phyloP scores from a whole-genome alignment of 1,284 basidiomycete genomes.

The Anthracocystis walkeri region DNA sequence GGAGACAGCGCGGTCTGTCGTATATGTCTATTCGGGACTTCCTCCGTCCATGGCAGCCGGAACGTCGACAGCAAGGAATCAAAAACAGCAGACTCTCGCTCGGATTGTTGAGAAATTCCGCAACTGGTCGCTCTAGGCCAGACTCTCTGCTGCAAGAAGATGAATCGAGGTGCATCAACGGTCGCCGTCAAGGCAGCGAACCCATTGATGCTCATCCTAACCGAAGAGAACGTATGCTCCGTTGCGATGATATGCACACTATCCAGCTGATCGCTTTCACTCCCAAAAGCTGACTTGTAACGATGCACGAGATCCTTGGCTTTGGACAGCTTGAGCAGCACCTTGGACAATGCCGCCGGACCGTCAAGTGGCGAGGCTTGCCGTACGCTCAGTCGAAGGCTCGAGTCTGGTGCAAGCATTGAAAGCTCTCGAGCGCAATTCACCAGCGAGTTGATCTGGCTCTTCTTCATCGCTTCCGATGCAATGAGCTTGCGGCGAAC shows the following conservation, averaged over 20 bases:
- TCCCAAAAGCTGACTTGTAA: constrained; percentile 10
- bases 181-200: constrained; percentile 4
- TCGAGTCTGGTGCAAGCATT: constrained; percentile 9
- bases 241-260: constrained; percentile 2
- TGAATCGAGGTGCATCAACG: constrained; percentile 3
- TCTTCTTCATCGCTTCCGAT: constrained; percentile 12
- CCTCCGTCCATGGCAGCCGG: constrained; percentile 17
- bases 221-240: constrained; percentile 3
- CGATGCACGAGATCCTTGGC: constrained; percentile 17
- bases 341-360: neutral
- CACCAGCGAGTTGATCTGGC: constrained; percentile 7
- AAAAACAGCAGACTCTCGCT: constrained; percentile 13
- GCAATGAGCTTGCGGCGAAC: constrained; percentile 27
- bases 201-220: constrained; percentile 18
- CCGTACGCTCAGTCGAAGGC: constrained; percentile 11
- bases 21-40: neutral
- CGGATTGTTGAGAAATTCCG: neutral
- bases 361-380: constrained; percentile 11
- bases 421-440: constrained; percentile 23
- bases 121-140: constrained; percentile 11
- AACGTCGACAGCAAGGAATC: constrained; percentile 13
- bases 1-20: constrained; percentile 4
- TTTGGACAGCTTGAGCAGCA: constrained; percentile 14
- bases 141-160: constrained; percentile 15
- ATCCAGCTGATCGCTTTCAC: neutral